A percentile compares a stretch with the other conserved stretches of the same genome.
Evolutionary conservation across 352 stramenopile genomes (phyloP).

Genomic region (Globisporangium canariense): DNA sequence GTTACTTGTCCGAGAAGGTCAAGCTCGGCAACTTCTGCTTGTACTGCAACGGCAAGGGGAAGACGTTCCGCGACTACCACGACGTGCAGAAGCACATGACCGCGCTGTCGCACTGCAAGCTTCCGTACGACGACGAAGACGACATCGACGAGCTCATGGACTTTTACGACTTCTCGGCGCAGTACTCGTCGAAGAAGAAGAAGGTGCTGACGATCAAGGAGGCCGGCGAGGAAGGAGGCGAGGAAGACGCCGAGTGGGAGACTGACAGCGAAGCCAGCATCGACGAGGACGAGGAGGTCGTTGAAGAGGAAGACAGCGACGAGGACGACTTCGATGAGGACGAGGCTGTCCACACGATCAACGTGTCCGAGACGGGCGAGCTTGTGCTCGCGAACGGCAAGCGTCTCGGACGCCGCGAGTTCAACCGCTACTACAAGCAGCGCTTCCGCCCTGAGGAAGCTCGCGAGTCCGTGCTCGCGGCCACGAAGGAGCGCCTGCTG

Average conservation of each 20-base stretch:
- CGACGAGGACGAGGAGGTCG: conserved; percentile 69
- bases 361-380: conserved; percentile 87
- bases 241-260: conserved; percentile 66
- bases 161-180: conserved; percentile 90
- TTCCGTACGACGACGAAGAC: conserved; percentile 88
- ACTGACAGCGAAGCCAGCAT: conserved; percentile 80
- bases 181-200: conserved; percentile 57
- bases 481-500: conserved; percentile 74
- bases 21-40: conserved; percentile 94
- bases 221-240: conserved; percentile 22
- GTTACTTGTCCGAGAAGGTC: conserved; percentile 95
- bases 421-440: conserved; percentile 90
- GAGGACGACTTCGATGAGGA: conserved; percentile 52
- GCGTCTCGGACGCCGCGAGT: conserved; percentile 86
- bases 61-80: conserved; percentile 86
- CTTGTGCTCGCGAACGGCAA: conserved; percentile 82
- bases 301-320: conserved; percentile 43
- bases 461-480: conserved; percentile 70
- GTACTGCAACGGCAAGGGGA: conserved; percentile 92
- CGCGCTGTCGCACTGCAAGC: conserved; percentile 88
- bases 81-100: conserved; percentile 96
- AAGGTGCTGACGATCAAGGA: conserved; percentile 13
- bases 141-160: conserved; percentile 88
- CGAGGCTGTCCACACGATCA: conserved; percentile 47
- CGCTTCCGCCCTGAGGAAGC: conserved; percentile 77